Conservation (phyloP, 148 eudicot genomes). For the Tetragonia tetragonoides region DNA sequence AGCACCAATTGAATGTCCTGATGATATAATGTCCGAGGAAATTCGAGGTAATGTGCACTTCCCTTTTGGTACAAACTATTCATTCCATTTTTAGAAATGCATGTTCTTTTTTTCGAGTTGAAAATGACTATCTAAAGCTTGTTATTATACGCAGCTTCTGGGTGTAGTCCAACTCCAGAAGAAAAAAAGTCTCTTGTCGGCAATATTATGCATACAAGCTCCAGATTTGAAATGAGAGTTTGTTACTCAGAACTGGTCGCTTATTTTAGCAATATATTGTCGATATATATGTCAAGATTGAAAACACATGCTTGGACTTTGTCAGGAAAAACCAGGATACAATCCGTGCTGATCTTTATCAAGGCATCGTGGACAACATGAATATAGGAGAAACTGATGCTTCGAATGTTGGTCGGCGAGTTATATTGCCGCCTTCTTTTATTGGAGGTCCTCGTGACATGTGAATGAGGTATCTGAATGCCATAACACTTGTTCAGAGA, state of each 20-base stretch:
- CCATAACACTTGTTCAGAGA: slow-evolving; percentile 3
- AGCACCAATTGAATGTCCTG: not conserved
- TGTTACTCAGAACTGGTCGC: not conserved
- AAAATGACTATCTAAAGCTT: no score
- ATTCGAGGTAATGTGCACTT: no score
- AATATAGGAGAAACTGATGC: not conserved
- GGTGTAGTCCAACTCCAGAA: no score
- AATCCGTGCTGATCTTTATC: not conserved
- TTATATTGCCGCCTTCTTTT: not conserved
- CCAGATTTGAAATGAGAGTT: not conserved
- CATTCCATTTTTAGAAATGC: no score
- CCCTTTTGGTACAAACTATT: no score
- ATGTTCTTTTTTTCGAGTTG: no score
- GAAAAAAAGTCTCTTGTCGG: not conserved
- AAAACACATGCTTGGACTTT: not conserved
- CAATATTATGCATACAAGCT: not conserved
- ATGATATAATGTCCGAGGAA: no score
- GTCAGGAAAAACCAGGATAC: not conserved
- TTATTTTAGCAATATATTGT: not conserved
- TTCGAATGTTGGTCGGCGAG: not conserved
- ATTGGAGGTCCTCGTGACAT: slow-evolving; percentile 10
- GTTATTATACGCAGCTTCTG: no score
- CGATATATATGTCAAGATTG: not conserved
- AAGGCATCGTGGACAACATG: not conserved
- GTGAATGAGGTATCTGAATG: not conserved